Percentiles rank a stretch among this genome's conserved stretches.
Evolutionary conservation across 176 grass and related monocot species (phyloP).

Genomic region (Rhynchospora breviuscula): DNA sequence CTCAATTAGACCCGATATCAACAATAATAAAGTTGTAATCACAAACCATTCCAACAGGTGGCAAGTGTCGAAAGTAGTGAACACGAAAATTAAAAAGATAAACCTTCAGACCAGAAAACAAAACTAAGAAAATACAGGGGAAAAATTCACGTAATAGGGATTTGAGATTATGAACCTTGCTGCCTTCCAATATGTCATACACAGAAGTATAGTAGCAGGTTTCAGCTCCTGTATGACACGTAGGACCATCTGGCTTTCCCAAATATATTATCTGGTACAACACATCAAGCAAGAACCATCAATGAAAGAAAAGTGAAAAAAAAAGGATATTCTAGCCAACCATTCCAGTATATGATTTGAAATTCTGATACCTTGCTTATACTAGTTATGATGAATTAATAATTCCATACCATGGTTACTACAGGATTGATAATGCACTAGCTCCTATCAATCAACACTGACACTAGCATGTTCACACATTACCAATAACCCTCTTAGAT

Average conservation of each 20-base stretch:
- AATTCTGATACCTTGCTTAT: background rate
- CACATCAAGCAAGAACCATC: background rate
- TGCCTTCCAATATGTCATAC: constrained; percentile 54
- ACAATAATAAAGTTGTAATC: background rate
- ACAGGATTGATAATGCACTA: background rate
- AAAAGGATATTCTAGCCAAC: background rate
- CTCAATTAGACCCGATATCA: background rate
- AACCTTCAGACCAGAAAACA: background rate
- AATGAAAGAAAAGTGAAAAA: background rate
- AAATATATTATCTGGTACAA: constrained; percentile 86
- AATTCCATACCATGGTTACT: background rate
- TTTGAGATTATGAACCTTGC: constrained; percentile 39
- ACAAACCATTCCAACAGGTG: background rate
- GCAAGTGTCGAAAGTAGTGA: background rate
- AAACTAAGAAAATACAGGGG: background rate
- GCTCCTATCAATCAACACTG: background rate
- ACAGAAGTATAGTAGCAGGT: constrained; percentile 91
- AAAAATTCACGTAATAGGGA: background rate
- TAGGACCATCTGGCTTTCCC: constrained; percentile 89
- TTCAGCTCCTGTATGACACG: constrained; percentile 86
- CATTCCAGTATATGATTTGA: background rate
- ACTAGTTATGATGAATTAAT: background rate
- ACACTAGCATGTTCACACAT: background rate
- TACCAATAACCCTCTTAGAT: background rate
- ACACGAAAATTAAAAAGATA: background rate